Base-by-base conservation (phyloP, 768 basidiomycete genomes). In the Rhizopogon sp. region DNA sequence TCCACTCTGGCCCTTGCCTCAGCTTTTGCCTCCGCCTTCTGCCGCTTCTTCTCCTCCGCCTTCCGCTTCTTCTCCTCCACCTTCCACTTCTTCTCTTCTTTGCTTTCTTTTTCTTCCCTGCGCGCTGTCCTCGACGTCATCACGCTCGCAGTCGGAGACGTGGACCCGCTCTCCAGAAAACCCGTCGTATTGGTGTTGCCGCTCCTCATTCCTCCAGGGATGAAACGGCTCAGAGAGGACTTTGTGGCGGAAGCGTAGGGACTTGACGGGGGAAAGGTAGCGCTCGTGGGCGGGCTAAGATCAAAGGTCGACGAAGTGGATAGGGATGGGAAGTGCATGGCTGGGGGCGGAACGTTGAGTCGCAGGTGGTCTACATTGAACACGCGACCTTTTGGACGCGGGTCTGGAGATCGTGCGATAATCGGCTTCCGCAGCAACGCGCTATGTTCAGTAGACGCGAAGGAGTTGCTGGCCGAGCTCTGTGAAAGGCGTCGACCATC, bases 31-130 rank as follows among this genome's bases (percentile, higher is more conserved):
- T 74, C 69, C 6, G 75, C 73, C 67, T 76, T 79, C 57, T 74
- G 72, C 66, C 69, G 66, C 58, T 54, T 62, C 64, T 77, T 76
- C 44, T 74, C 74, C 53, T 77, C 73, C 22, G 71, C 74, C 65
- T 73, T 80, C 53, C 67, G 67, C 58, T 60, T 64, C 65, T 76
- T 81, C 59, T 71, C 66, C 54, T 79, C 80, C n/a, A n/a, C 74
- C 65, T 73, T 80, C 53, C 67, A 67, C 58, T 60, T 64, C 65
- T 76, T 81, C 59, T 71, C 66, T 55, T 79, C 80, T 42, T 65
- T 63, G 55, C 58, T 62, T n/a, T 68, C 60, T n/a, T 59, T 62
- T 17, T 68, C 60, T n/a, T 59, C 61, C 50, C 58, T 62, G 33
- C 57, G 70, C 6, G 58, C 57, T 5, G 25, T 40, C 37, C 33